A percentile compares a stretch with the other conserved stretches of the same genome.
phyloP scores from a whole-genome alignment of 129 eudicot species.

The sunflower (Helianthus annuus) region DNA sequence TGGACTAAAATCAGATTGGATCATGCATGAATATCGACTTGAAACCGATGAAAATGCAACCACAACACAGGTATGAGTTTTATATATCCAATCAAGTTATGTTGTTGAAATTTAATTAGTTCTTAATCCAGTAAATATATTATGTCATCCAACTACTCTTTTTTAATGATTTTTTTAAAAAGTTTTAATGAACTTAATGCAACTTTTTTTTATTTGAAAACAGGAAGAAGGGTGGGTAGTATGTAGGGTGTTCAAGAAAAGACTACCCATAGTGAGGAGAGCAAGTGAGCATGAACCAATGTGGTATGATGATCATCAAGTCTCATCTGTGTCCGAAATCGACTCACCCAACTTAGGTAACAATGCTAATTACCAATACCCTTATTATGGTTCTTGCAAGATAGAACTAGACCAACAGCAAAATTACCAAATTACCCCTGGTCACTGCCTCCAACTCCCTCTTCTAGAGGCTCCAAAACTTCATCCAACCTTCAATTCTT shows the following conservation, averaged over 20 bases:
- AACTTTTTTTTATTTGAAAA: conserved; percentile 3
- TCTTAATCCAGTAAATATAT: too few species aligned
- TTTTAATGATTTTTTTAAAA: too few species aligned
- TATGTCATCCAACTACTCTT: too few species aligned
- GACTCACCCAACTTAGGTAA: conserved; percentile 45
- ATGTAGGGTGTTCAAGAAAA: conserved; percentile 84
- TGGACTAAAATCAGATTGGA: conserved; percentile 93
- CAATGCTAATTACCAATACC: conserved; percentile 31
- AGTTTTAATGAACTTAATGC: not conserved
- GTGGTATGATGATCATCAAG: conserved; percentile 86
- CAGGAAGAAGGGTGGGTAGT: conserved; percentile 99
- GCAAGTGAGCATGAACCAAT: conserved; percentile 62
- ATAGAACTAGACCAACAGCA: conserved; percentile 49
- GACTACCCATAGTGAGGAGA: conserved; percentile 54
- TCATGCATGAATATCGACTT: conserved; percentile 96
- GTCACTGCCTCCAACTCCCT: conserved; percentile 70
- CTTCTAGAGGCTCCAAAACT: conserved; percentile 65
- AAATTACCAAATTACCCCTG: conserved; percentile 50
- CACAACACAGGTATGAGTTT: conserved; percentile 54
- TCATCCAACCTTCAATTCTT: conserved; percentile 32
- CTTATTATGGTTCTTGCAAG: conserved; percentile 48
- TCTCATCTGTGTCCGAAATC: conserved; percentile 66
- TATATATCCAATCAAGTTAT: too few species aligned
- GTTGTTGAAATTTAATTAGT: too few species aligned
- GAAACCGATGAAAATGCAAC: conserved; percentile 83